Evolutionary conservation across 2,329 filamentous ascomycete species (phyloP).

Genomic region (Aspergillus viridinutans): DNA sequence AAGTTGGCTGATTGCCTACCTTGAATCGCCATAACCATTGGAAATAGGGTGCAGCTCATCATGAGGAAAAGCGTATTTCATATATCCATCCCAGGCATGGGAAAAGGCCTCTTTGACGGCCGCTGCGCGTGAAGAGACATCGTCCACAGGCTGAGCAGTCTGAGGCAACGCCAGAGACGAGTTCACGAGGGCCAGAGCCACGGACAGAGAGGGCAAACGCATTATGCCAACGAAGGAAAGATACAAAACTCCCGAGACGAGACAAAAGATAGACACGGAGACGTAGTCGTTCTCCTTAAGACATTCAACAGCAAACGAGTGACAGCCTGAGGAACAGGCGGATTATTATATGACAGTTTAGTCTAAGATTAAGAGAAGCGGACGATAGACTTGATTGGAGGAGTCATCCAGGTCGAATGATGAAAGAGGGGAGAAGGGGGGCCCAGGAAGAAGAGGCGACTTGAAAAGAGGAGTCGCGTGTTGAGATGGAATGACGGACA

Average conservation of each 20-base stretch:
- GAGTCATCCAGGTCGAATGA: not conserved
- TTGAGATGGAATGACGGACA: not conserved
- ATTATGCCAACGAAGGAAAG: constrained; percentile 13
- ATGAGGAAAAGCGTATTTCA: constrained; percentile 68
- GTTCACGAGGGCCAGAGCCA: constrained; percentile 22
- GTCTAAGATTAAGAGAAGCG: not conserved
- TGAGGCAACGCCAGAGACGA: constrained; percentile 21
- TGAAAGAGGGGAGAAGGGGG: constrained; percentile 3
- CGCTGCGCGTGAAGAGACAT: constrained; percentile 42
- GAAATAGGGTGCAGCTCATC: constrained; percentile 69
- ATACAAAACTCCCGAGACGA: constrained; percentile 1
- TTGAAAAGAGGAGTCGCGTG: constrained; percentile 1
- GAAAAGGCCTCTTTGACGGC: constrained; percentile 66
- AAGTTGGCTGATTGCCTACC: constrained; percentile 46
- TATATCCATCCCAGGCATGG: constrained; percentile 69
- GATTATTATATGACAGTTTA: not conserved
- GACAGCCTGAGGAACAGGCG: constrained; percentile 9
- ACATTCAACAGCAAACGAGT: constrained; percentile 2
- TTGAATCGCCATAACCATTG: constrained; percentile 63
- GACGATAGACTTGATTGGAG: not conserved
- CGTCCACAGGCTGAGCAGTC: constrained; percentile 6
- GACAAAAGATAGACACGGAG: constrained; percentile 1
- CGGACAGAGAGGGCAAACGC: constrained; percentile 21
- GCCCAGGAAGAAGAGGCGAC: constrained; percentile 1
- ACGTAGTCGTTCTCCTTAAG: not conserved